A percentile compares a stretch with the other conserved stretches of the same genome.
These are phyloP conservation scores for Desmodesmus armatus DNA, from an alignment of 139 green algal species.

Conservation along the genomic window DNA sequence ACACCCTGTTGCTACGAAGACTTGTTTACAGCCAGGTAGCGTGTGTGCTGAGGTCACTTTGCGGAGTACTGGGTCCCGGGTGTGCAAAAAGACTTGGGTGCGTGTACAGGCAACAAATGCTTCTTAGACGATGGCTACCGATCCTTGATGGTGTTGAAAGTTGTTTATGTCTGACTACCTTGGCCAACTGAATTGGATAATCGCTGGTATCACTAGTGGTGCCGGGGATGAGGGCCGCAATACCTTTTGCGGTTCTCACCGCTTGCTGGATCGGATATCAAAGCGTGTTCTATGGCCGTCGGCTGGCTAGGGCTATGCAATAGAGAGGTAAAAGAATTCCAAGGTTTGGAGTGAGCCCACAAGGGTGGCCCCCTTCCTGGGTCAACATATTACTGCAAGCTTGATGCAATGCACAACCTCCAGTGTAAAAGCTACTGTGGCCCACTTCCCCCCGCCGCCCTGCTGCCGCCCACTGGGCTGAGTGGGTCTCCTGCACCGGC, in stretches of 20 bases:
- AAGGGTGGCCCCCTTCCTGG: too few species aligned
- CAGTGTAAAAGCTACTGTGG: too few species aligned
- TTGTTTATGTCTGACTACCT: neutral
- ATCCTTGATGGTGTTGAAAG: neutral
- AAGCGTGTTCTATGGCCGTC: neutral
- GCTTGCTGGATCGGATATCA: neutral
- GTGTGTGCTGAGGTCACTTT: neutral
- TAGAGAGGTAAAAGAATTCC: neutral
- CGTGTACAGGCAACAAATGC: too few species aligned
- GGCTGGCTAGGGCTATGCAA: neutral
- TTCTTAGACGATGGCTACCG: too few species aligned
- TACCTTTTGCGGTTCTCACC: neutral
- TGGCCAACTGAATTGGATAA: too few species aligned
- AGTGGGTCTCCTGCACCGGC: neutral
- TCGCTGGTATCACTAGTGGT: neutral
- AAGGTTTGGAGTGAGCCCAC: neutral
- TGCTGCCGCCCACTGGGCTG: neutral
- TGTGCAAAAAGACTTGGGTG: neutral
- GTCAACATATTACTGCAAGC: too few species aligned
- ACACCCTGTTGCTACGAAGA: neutral
- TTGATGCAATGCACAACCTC: too few species aligned
- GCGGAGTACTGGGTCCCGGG: neutral
- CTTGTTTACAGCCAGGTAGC: neutral
- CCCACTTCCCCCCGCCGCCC: neutral
- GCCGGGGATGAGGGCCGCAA: too few species aligned